phyloP scores from a whole-genome alignment of 179 eudicot genomes.

The Beta corolliflora region DNA sequence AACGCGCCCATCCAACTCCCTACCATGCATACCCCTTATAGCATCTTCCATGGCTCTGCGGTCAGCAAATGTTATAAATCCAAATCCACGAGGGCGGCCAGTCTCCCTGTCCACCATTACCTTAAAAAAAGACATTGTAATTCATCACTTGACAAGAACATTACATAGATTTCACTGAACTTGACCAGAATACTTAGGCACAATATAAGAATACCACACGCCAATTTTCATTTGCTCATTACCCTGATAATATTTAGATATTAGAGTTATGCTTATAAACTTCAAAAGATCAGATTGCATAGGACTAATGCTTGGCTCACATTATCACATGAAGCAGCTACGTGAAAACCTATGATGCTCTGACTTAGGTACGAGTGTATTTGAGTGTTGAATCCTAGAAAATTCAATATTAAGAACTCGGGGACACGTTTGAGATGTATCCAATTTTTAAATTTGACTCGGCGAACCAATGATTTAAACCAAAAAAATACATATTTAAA shows the following conservation, averaged over 20 bases:
- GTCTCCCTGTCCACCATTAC: slow-evolving; percentile 55
- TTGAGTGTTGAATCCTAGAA: no score
- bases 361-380: no score
- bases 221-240: not conserved
- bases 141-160: not conserved
- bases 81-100: slow-evolving; percentile 60
- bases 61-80: slow-evolving; percentile 51
- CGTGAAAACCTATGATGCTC: no score
- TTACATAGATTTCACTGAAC: not conserved
- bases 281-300: not conserved
- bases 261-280: not conserved
- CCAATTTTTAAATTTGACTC: no score
- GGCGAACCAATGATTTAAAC: no score
- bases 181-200: not conserved
- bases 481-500: no score
- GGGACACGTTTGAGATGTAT: no score
- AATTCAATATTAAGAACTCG: no score
- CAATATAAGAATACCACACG: not conserved
- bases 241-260: not conserved
- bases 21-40: slow-evolving; percentile 52
- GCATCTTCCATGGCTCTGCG: slow-evolving; percentile 54
- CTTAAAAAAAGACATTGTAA: slow-evolving; percentile 28
- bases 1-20: slow-evolving; percentile 46
- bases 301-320: not conserved
- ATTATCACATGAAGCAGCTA: not conserved